These are phyloP conservation scores for Populus hybrid DNA, from an alignment of 441 rosid species.

Conservation along the genomic window DNA sequence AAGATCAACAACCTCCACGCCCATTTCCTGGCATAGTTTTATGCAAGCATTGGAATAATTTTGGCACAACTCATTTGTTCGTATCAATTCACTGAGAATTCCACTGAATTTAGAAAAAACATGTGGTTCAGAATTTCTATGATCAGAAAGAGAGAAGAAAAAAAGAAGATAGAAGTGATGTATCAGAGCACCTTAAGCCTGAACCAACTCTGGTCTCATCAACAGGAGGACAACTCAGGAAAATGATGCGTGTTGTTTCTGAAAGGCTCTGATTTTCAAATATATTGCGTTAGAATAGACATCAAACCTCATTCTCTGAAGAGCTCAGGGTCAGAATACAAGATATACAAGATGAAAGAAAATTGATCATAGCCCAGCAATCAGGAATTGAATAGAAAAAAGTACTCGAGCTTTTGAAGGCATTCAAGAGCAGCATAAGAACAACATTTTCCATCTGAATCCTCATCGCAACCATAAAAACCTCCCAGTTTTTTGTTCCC, in stretches of 20 bases:
- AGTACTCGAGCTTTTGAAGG: background rate
- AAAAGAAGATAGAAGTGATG: background rate
- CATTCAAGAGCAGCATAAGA: background rate
- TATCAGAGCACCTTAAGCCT: conserved; percentile 43
- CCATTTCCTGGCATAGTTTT: conserved; percentile 69
- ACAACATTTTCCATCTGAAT: background rate
- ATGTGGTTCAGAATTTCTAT: conserved; percentile 1
- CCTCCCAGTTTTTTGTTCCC: background rate
- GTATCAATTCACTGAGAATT: conserved; percentile 52
- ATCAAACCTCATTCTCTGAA: background rate
- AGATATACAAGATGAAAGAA: background rate
- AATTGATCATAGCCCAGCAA: background rate
- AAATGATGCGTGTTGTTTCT: conserved; percentile 51
- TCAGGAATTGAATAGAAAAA: background rate
- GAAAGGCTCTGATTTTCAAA: conserved; percentile 67
- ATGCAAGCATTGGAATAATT: conserved; percentile 76
- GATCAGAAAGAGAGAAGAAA: background rate
- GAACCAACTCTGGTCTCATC: conserved; percentile 58
- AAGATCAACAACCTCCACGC: conserved; percentile 66
- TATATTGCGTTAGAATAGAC: conserved; percentile 12
- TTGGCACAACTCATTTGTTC: conserved; percentile 79
- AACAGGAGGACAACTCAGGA: conserved; percentile 81
- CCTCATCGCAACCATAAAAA: background rate
- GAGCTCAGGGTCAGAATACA: background rate
- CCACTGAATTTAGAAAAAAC: conserved; percentile 33